Evolutionary conservation across 2,329 filamentous ascomycete genomes (phyloP).

Genomic region (Fusarium nematophilum): DNA sequence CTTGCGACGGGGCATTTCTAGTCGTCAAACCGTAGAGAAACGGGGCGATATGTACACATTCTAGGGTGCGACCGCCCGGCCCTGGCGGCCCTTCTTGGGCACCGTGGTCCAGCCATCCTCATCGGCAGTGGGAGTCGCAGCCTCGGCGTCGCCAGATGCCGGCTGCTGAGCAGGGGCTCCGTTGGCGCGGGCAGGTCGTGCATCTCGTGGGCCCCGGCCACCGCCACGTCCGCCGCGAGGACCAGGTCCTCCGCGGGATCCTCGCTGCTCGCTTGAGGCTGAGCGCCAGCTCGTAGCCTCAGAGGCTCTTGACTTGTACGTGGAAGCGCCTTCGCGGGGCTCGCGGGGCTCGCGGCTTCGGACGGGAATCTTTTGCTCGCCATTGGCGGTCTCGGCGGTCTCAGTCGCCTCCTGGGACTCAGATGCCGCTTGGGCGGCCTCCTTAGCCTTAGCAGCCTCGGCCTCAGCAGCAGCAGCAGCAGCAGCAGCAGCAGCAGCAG

Average conservation of each 20-base stretch:
- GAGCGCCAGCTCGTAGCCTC: conserved; percentile 72
- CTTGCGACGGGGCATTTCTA: conserved; percentile 49
- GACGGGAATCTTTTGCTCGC: conserved; percentile 61
- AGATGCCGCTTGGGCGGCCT: conserved; percentile 39
- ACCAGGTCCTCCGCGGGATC: conserved; percentile 60
- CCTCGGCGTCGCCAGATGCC: conserved; percentile 46
- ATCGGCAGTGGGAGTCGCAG: conserved; percentile 59
- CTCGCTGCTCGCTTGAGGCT: conserved; percentile 60
- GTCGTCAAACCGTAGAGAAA: conserved; percentile 50
- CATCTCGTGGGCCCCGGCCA: conserved; percentile 57
- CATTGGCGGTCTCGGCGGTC: conserved; percentile 43
- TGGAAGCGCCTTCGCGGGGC: conserved; percentile 54
- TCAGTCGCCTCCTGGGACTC: conserved; percentile 36
- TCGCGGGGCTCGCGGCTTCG: conserved; percentile 55
- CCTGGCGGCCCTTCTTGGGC: conserved; percentile 52
- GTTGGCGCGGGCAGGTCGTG: conserved; percentile 61
- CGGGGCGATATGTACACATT: conserved; percentile 51
- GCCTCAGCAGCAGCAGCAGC: conserved; percentile 45
- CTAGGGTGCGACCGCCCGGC: conserved; percentile 46
- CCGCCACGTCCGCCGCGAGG: conserved; percentile 57
- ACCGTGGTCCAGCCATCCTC: conserved; percentile 73
- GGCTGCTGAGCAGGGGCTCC: conserved; percentile 55
- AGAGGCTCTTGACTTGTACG: conserved; percentile 64
- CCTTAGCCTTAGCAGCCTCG: conserved; percentile 45
- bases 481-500: conserved; percentile 46